A percentile compares a stretch with the other conserved stretches of the same genome.
Evolutionary conservation across 2,329 filamentous ascomycete genomes (phyloP).

Genomic region (Penicillium sp.): DNA sequence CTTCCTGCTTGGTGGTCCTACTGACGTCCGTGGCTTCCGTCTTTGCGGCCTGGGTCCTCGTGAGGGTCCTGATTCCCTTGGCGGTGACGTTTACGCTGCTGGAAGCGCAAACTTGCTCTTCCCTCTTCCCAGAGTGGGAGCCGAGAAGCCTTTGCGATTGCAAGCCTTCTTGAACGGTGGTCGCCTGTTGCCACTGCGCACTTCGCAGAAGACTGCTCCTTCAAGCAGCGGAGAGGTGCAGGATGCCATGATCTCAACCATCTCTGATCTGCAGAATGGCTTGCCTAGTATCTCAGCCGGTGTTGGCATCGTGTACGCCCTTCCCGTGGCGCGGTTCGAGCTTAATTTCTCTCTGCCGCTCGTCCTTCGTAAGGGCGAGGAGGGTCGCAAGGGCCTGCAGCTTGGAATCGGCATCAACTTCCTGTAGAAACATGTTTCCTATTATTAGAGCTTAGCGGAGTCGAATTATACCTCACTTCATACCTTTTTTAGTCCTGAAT

Average conservation of each 20-base stretch:
- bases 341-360: slow-evolving; percentile 92
- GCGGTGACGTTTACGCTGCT: slow-evolving; percentile 89
- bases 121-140: slow-evolving; percentile 77
- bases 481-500: not conserved
- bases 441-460: slow-evolving; percentile 19
- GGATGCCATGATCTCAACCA: slow-evolving; percentile 54
- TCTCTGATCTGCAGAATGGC: slow-evolving; percentile 70
- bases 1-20: slow-evolving; percentile 91
- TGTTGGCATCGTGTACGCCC: slow-evolving; percentile 88
- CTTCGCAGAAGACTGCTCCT: slow-evolving; percentile 47
- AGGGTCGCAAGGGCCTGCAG: slow-evolving; percentile 85
- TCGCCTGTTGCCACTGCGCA: slow-evolving; percentile 73
- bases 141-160: slow-evolving; percentile 79
- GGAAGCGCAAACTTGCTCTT: slow-evolving; percentile 83
- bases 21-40: slow-evolving; percentile 91
- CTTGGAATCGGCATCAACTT: slow-evolving; percentile 98
- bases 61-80: slow-evolving; percentile 81
- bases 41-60: slow-evolving; percentile 85
- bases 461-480: slow-evolving; percentile 15
- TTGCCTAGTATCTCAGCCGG: slow-evolving; percentile 84
- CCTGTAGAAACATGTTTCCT: slow-evolving; percentile 57
- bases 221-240: slow-evolving; percentile 51
- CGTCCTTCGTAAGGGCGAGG: slow-evolving; percentile 77
- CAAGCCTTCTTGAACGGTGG: slow-evolving; percentile 93
- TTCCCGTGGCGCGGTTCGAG: slow-evolving; percentile 90